Base-by-base conservation (phyloP, 2,329 filamentous ascomycete genomes). In the Myotisia sp. region DNA sequence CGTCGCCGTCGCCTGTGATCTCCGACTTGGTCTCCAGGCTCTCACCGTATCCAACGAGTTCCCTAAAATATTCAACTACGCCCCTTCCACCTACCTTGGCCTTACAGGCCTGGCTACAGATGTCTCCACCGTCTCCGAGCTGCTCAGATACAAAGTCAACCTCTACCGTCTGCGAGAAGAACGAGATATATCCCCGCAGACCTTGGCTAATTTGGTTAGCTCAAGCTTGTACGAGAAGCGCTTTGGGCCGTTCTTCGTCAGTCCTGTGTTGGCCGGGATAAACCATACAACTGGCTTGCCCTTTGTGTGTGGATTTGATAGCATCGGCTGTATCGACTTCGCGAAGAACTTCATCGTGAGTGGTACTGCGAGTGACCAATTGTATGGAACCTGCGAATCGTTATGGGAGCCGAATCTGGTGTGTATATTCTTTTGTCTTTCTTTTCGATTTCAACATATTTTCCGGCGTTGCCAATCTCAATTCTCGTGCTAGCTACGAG, bases 61-160 rank as follows among this genome's bases (percentile, higher is more conserved):
- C 71, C 90, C 90, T 67, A 98, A 98, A 71, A 83, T 98, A 70
- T 95, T 95, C 76, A 76, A 79, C 62, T 95, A 92, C 71, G 85
- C 84, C 46, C 59, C 64, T 54, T 83, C 87, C 54, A 83, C 90
- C 51, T 94, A 92, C 64, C 80, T 98, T 22, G 90, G 90, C 37
- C 76, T 98, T 41, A 95, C 90, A 3, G 90, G 90, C 37, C 81
- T 98, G 33, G 90, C 90, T 41, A 98, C 90, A 49, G 90, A 98
- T 59, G 85, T 98, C 45, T 74, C 74, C 45, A 95, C 87, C 48
- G 87, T 98, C 48, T 81, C 79, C 51, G 87, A 98, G 64, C 79
- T 95, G 47, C 92, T 98, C 74, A 85, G 90, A 55, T 95, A 93
- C 76, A 98, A 98, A 72, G 84, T 92, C 61, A 98, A 98, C 74